These are phyloP conservation scores for Lantana camara DNA, from an alignment of 257 asterid genomes.

Conservation along the genomic window DNA sequence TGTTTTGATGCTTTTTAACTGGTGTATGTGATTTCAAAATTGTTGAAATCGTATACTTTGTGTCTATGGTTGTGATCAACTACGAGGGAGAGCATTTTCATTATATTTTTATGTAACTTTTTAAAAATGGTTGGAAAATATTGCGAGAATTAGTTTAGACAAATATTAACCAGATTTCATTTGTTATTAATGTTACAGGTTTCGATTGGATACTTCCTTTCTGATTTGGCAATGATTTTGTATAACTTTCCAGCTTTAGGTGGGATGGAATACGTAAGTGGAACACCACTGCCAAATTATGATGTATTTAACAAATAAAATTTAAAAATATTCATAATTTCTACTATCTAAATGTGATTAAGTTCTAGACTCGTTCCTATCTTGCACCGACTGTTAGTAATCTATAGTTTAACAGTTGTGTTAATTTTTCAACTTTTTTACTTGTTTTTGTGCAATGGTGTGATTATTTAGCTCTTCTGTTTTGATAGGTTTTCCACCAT, in stretches of 20 bases:
- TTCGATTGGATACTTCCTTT: slow-evolving; percentile 81
- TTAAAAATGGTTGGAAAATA: too few species aligned
- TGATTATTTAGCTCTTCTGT: slow-evolving; percentile 21
- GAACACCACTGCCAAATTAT: background rate
- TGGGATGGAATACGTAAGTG: slow-evolving; percentile 90
- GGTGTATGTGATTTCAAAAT: slow-evolving; percentile 1
- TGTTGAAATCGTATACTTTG: slow-evolving; percentile 8
- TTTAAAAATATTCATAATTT: too few species aligned
- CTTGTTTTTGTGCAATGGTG: background rate
- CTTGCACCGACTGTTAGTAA: background rate
- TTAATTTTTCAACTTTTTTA: background rate
- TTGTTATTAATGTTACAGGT: slow-evolving; percentile 51
- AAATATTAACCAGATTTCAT: background rate
- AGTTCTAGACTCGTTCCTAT: too few species aligned
- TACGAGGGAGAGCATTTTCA: background rate
- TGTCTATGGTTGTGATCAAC: background rate
- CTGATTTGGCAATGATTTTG: slow-evolving; percentile 77
- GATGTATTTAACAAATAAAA: too few species aligned
- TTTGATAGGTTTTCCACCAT: slow-evolving; percentile 77
- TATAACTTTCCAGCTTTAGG: slow-evolving; percentile 79
- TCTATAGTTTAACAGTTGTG: slow-evolving; percentile 11
- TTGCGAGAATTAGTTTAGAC: background rate
- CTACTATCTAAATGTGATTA: too few species aligned
- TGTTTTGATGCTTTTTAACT: slow-evolving; percentile 9
- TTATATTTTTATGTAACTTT: background rate